A percentile compares a stretch with the other conserved stretches of the same genome.
Conservation (phyloP, 1,139 yeast species). For the Candida frijolesensis region DNA sequence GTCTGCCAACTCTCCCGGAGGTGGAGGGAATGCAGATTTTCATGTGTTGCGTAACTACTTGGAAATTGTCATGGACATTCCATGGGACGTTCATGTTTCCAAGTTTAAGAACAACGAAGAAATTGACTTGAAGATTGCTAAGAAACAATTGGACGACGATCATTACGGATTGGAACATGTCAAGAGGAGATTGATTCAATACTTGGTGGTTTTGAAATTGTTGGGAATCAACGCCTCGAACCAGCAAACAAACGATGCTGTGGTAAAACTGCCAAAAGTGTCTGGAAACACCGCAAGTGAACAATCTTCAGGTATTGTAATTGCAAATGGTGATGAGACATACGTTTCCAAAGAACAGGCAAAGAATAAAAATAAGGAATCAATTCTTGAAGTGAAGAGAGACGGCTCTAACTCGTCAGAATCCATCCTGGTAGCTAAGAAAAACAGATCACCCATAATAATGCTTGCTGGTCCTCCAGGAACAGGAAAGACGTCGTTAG, state of each 20-base stretch:
- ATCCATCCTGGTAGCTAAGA: slow-evolving; percentile 32
- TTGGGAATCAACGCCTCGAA: slow-evolving; percentile 47
- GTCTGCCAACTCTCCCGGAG: slow-evolving; percentile 39
- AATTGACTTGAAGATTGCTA: slow-evolving; percentile 58
- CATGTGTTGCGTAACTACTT: slow-evolving; percentile 72
- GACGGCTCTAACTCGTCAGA: slow-evolving; percentile 9
- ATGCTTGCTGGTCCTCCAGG: slow-evolving; percentile 95
- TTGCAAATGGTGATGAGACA: slow-evolving; percentile 42
- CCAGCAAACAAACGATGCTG: slow-evolving; percentile 15
- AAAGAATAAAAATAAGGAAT: slow-evolving; percentile 25
- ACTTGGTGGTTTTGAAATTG: slow-evolving; percentile 74
- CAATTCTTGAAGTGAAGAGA: slow-evolving; percentile 17
- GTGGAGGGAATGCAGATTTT: slow-evolving; percentile 68
- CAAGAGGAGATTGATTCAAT: slow-evolving; percentile 79
- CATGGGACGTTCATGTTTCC: slow-evolving; percentile 53
- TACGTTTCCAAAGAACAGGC: slow-evolving; percentile 31
- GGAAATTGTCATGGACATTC: slow-evolving; percentile 70
- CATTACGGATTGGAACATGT: slow-evolving; percentile 86
- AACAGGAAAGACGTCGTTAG: slow-evolving; percentile 90
- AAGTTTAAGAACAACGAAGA: slow-evolving; percentile 43
- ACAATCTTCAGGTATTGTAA: slow-evolving; percentile 26
- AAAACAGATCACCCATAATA: slow-evolving; percentile 69
- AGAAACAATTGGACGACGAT: slow-evolving; percentile 66
- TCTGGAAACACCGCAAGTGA: neutral
- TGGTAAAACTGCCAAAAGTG: neutral